A percentile compares a stretch with the other conserved stretches of the same genome.
phyloP scores from a whole-genome alignment of 768 basidiomycete species.

The Ramaria rubella region DNA sequence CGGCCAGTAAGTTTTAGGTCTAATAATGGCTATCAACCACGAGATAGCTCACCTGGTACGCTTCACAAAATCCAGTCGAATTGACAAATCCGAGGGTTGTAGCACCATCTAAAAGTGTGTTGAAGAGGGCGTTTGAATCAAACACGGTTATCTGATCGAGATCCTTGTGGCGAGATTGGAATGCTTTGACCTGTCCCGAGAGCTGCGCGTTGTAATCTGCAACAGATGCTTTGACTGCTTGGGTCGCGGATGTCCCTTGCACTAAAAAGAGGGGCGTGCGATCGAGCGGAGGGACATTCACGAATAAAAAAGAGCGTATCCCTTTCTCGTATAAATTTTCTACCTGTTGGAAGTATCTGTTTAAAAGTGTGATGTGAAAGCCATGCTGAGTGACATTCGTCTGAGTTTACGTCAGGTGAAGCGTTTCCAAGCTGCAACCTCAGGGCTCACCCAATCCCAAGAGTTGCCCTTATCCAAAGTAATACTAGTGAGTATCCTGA shows the following conservation, averaged over 20 bases:
- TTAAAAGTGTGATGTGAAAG: slow-evolving; percentile 29
- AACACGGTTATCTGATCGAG: slow-evolving; percentile 44
- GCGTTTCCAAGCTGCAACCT: no score
- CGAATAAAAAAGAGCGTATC: slow-evolving; percentile 31
- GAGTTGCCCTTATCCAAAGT: slow-evolving; percentile 36
- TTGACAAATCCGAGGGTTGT: slow-evolving; percentile 51
- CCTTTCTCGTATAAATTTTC: slow-evolving; percentile 42
- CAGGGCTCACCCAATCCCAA: slow-evolving; percentile 40
- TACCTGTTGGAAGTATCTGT: slow-evolving; percentile 30
- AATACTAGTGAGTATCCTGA: neutral
- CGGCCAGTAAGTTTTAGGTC: neutral
- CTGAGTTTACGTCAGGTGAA: slow-evolving; percentile 16
- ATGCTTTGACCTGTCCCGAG: slow-evolving; percentile 28
- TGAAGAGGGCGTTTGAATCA: slow-evolving; percentile 53
- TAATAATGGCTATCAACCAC: neutral
- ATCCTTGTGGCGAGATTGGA: slow-evolving; percentile 36
- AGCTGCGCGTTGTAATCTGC: slow-evolving; percentile 48
- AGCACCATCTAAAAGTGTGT: slow-evolving; percentile 48
- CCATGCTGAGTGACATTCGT: slow-evolving; percentile 29
- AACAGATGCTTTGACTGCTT: slow-evolving; percentile 30
- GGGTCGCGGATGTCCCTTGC: slow-evolving; percentile 27
- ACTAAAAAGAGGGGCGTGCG: slow-evolving; percentile 34
- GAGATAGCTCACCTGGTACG: slow-evolving; percentile 33
- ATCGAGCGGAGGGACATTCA: slow-evolving; percentile 34
- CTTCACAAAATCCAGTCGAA: slow-evolving; percentile 49